These are phyloP conservation scores for Escallonia rubra DNA, from an alignment of 129 eudicot species.

Conservation along the genomic window DNA sequence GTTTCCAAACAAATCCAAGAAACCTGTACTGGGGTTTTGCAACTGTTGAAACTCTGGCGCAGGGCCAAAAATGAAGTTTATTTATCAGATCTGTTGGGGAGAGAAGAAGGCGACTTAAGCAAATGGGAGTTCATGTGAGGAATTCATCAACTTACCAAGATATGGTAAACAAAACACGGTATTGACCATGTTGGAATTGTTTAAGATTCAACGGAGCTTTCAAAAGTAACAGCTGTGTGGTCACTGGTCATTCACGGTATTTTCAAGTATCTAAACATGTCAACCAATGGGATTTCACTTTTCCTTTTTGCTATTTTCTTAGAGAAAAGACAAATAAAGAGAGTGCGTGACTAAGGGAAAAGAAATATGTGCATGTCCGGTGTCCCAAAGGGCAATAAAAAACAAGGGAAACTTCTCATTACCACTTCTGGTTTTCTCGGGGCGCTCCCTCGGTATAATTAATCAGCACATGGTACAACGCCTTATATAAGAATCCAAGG, in stretches of 20 bases:
- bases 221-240: background rate
- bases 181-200: background rate
- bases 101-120: background rate
- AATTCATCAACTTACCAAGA: background rate
- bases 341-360: no score
- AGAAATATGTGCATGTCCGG: no score
- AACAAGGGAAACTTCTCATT: no score
- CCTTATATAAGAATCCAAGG: no score
- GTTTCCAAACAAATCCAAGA: conserved; percentile 6
- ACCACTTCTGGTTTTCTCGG: no score
- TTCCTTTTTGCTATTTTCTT: no score
- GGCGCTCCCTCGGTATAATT: no score
- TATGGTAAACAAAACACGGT: background rate
- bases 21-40: background rate
- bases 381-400: no score
- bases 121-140: conserved; percentile 2
- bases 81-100: conserved; percentile 7
- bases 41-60: background rate
- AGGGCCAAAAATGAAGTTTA: background rate
- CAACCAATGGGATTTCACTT: no score
- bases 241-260: background rate
- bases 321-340: no score
- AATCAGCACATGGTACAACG: no score
- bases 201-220: conserved; percentile 13
- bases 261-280: no score